Percentiles rank a stretch among this genome's conserved stretches.
These are phyloP conservation scores for Didymella exigua DNA, from an alignment of 2,329 filamentous ascomycete genomes.

Conservation along the genomic window DNA sequence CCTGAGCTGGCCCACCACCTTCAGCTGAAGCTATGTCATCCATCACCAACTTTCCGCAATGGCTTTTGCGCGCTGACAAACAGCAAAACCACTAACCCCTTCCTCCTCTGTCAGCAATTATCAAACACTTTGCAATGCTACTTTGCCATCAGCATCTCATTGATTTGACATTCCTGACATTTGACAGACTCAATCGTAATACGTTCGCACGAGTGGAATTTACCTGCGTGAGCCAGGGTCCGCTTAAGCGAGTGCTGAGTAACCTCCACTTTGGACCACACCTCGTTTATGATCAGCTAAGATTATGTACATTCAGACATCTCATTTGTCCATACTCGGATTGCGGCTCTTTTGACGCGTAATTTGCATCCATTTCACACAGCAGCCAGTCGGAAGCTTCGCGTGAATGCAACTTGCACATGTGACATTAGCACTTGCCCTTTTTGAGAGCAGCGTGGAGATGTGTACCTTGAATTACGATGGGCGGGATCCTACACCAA, in stretches of 20 bases:
- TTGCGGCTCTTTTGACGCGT: slow-evolving; percentile 10
- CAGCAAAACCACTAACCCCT: slow-evolving; percentile 26
- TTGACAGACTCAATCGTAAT: not conserved
- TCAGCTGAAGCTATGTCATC: slow-evolving; percentile 6
- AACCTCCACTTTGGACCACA: slow-evolving; percentile 27
- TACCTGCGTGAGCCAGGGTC: slow-evolving; percentile 12
- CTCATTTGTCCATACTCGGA: slow-evolving; percentile 27
- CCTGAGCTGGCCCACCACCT: slow-evolving; percentile 16
- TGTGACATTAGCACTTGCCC: not conserved
- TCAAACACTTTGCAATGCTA: slow-evolving; percentile 3
- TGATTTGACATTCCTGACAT: not conserved
- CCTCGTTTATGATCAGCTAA: slow-evolving; percentile 41
- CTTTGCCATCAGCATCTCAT: not conserved
- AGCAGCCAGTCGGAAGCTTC: not conserved
- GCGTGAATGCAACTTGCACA: not conserved
- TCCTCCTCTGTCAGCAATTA: slow-evolving; percentile 22
- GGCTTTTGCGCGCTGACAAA: slow-evolving; percentile 38
- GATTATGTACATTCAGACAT: slow-evolving; percentile 34
- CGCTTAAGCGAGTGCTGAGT: slow-evolving; percentile 40
- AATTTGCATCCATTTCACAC: not conserved
- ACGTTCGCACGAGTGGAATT: slow-evolving; percentile 18
- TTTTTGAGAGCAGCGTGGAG: slow-evolving; percentile 1
- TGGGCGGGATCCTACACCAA: slow-evolving; percentile 15
- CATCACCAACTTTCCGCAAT: not conserved
- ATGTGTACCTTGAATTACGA: slow-evolving; percentile 12